phyloP scores from a whole-genome alignment of 169 alveolate species.

The Cryptosporidium parvum region DNA sequence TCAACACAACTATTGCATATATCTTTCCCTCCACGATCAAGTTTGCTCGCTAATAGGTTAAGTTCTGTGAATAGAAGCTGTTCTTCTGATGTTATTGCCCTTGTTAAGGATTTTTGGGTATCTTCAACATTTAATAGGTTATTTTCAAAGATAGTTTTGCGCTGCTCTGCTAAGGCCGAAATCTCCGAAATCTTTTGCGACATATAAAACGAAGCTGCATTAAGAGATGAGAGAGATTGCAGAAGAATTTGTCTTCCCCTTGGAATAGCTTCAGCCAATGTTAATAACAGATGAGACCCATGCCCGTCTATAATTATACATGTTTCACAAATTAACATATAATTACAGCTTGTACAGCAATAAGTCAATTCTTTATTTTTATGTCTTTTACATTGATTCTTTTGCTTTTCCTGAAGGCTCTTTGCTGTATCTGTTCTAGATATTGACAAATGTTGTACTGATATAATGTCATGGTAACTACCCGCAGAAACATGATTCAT shows the following conservation, averaged over 20 bases:
- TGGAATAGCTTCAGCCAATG: slow-evolving; percentile 71
- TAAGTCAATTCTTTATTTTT: slow-evolving; percentile 66
- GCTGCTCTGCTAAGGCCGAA: slow-evolving; percentile 46
- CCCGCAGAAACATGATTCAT: slow-evolving; percentile 68
- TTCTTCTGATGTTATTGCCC: slow-evolving; percentile 55
- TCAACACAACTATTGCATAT: slow-evolving; percentile 46
- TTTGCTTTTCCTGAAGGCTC: slow-evolving; percentile 18
- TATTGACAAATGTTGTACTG: slow-evolving; percentile 34
- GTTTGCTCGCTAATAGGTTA: slow-evolving; percentile 26
- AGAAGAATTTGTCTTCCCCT: slow-evolving; percentile 57
- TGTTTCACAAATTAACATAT: slow-evolving; percentile 59
- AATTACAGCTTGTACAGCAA: slow-evolving; percentile 71
- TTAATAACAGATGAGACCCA: slow-evolving; percentile 61
- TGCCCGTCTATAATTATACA: slow-evolving; percentile 72
- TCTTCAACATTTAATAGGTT: slow-evolving; percentile 56
- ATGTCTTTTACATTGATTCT: slow-evolving; percentile 52
- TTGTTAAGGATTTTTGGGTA: slow-evolving; percentile 54
- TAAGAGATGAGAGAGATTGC: slow-evolving; percentile 45
- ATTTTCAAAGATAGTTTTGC: slow-evolving; percentile 45
- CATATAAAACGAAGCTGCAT: slow-evolving; percentile 62
- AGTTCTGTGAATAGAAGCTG: slow-evolving; percentile 36
- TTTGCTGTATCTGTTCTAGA: slow-evolving; percentile 39
- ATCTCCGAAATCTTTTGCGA: slow-evolving; percentile 57
- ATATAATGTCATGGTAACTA: slow-evolving; percentile 49
- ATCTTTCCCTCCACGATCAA: slow-evolving; percentile 63